Evolutionary conservation across 75 land plant genomes (phyloP).

Genomic region (Pseudotsuga menziesii): DNA sequence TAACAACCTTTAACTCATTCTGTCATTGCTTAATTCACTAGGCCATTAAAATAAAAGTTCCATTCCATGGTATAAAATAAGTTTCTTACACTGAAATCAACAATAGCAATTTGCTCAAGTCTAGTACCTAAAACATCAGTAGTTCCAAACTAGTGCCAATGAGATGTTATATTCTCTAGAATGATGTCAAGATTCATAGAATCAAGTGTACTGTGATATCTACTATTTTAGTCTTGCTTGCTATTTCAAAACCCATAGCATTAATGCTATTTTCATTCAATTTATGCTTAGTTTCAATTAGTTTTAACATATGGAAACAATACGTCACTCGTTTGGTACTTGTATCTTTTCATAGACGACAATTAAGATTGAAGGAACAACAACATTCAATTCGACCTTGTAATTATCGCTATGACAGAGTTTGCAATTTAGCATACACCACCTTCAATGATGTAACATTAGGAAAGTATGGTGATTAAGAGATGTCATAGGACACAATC

Average conservation of each 20-base stretch:
- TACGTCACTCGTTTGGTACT: not conserved
- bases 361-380: slow-evolving; percentile 21
- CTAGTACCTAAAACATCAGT: slow-evolving; percentile 43
- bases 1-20: too few species aligned
- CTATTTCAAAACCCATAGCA: too few species aligned
- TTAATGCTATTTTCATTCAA: too few species aligned
- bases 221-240: too few species aligned
- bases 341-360: not conserved
- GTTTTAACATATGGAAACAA: not conserved
- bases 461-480: slow-evolving; percentile 22
- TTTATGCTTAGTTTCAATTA: not conserved
- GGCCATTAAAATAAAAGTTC: slow-evolving; percentile 33
- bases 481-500: not conserved
- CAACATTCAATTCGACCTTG: slow-evolving; percentile 29
- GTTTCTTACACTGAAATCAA: slow-evolving; percentile 69
- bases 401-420: slow-evolving; percentile 86
- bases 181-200: too few species aligned
- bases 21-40: too few species aligned
- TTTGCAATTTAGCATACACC: slow-evolving; percentile 60
- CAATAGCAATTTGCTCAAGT: slow-evolving; percentile 68
- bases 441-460: slow-evolving; percentile 46
- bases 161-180: slow-evolving; percentile 14
- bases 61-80: slow-evolving; percentile 41
- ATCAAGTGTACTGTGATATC: too few species aligned
- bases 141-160: slow-evolving; percentile 30